Evolutionary conservation across 2,329 filamentous ascomycete species (phyloP).

Genomic region (Cercospora sp.): DNA sequence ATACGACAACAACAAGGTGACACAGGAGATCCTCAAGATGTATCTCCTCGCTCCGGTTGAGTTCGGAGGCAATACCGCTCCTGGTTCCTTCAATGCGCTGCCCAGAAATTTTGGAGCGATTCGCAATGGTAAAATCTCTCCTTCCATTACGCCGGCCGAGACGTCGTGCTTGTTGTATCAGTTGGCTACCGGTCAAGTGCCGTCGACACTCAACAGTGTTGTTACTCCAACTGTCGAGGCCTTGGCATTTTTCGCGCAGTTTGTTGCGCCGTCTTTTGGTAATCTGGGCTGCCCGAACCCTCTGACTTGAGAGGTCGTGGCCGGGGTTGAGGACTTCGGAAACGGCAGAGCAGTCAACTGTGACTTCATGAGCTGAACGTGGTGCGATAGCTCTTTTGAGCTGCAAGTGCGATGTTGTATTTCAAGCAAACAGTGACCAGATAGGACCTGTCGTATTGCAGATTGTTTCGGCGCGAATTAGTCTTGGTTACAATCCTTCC

Average conservation of each 20-base stretch:
- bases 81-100: conserved; percentile 34
- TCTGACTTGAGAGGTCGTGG: not conserved
- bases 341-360: not conserved
- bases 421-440: not conserved
- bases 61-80: conserved; percentile 40
- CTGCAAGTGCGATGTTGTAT: not conserved
- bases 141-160: conserved; percentile 35
- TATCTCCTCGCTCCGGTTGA: conserved; percentile 46
- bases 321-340: not conserved
- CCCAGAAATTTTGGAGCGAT: conserved; percentile 41
- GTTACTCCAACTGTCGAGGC: conserved; percentile 41
- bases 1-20: conserved; percentile 39
- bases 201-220: conserved; percentile 41
- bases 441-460: not conserved
- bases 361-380: not conserved
- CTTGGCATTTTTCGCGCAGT: conserved; percentile 36
- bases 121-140: conserved; percentile 40
- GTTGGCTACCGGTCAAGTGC: conserved; percentile 42
- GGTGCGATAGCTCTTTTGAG: not conserved
- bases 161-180: conserved; percentile 46
- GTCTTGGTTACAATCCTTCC: not conserved
- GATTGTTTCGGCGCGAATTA: not conserved
- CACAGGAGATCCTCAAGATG: conserved; percentile 42
- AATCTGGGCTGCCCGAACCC: conserved; percentile 42
- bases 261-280: conserved; percentile 36